Percentiles rank a stretch among this genome's conserved stretches.
These are phyloP conservation scores for Exobasidium cylindrosporum DNA, from an alignment of 1,284 basidiomycete species.

Conservation along the genomic window DNA sequence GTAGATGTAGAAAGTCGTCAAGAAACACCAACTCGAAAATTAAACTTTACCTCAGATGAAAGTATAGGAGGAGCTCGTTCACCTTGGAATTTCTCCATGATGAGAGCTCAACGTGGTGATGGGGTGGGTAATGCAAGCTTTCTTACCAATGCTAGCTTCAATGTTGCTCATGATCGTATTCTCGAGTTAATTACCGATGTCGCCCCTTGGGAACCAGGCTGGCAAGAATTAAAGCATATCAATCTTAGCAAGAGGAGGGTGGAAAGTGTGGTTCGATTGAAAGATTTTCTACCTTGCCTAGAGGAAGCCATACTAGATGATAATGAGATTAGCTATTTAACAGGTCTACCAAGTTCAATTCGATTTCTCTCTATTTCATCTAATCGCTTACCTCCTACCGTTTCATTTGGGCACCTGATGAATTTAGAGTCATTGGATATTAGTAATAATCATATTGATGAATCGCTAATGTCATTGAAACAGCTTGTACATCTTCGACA, in stretches of 20 bases:
- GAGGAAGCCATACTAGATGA: conserved; percentile 68
- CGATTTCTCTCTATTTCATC: conserved; percentile 31
- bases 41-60: not conserved
- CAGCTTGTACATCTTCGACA: conserved; percentile 70
- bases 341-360: conserved; percentile 41
- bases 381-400: conserved; percentile 65
- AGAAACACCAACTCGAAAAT: not conserved
- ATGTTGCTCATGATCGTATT: conserved; percentile 80
- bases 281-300: conserved; percentile 85
- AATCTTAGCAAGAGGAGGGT: conserved; percentile 75
- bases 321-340: conserved; percentile 46
- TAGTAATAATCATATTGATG: conserved; percentile 80
- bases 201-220: conserved; percentile 89
- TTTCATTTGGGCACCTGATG: conserved; percentile 80
- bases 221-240: conserved; percentile 76
- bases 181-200: conserved; percentile 91
- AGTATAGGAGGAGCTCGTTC: not conserved
- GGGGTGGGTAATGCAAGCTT: conserved; percentile 61
- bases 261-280: conserved; percentile 84
- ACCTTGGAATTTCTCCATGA: conserved; percentile 3
- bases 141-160: conserved; percentile 88
- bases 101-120: not conserved
- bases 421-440: conserved; percentile 87
- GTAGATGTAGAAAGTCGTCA: not conserved
- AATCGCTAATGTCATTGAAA: conserved; percentile 51